Conservation (phyloP, 257 asterid species). For the Primulina tabacum region DNA sequence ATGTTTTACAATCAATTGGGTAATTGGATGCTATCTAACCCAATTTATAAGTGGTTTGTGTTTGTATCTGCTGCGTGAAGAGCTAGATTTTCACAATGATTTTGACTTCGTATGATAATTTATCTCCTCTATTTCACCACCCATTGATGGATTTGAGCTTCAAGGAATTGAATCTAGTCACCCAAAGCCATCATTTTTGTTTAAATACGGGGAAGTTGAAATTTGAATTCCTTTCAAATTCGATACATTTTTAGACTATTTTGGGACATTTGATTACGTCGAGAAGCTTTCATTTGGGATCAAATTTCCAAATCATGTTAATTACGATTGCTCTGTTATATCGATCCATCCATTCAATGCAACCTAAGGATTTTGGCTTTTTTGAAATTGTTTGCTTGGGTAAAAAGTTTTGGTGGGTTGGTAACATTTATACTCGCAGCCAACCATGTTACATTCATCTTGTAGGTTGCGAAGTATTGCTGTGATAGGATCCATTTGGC, state of each 20-base stretch:
- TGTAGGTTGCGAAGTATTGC: slow-evolving; percentile 80
- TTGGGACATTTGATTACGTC: not conserved
- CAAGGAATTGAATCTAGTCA: no score
- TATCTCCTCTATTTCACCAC: not conserved
- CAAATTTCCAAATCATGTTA: no score
- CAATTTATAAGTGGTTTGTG: no score
- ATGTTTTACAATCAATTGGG: no score
- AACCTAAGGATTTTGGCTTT: not conserved
- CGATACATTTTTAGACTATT: no score
- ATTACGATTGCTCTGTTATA: not conserved
- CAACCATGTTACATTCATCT: not conserved
- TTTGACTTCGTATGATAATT: not conserved
- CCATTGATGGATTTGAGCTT: no score
- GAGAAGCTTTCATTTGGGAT: not conserved
- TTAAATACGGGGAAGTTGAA: not conserved
- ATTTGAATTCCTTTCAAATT: not conserved
- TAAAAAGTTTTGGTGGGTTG: not conserved
- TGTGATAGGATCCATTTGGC: slow-evolving; percentile 66
- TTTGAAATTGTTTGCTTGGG: not conserved
- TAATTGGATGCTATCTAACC: no score
- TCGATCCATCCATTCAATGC: not conserved
- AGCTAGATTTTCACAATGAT: no score
- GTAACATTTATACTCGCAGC: not conserved
- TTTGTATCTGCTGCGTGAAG: not conserved
- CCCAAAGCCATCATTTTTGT: not conserved